Evolutionary conservation across 257 asterid genomes (phyloP).

Genomic region (Solanum sitiens): DNA sequence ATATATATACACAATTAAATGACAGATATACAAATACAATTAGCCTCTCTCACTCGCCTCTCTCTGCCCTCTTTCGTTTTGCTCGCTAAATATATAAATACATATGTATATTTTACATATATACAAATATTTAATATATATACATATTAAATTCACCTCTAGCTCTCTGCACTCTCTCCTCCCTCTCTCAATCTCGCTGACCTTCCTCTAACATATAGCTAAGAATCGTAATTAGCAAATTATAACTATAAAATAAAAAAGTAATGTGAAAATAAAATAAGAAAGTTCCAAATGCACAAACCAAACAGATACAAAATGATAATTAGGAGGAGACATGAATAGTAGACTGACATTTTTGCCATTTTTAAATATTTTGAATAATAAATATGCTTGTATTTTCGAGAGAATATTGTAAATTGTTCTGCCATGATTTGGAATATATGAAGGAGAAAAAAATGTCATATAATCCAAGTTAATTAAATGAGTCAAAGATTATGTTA

Average conservation of each 20-base stretch:
- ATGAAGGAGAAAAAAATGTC: neutral
- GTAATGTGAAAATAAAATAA: neutral
- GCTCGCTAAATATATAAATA: no score
- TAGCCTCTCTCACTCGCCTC: no score
- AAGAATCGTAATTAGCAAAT: neutral
- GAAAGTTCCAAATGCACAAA: neutral
- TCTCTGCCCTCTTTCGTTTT: no score
- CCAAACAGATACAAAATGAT: neutral
- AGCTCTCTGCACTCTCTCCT: no score
- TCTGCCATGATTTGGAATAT: neutral
- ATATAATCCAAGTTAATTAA: neutral
- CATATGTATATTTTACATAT: no score
- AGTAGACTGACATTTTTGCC: neutral
- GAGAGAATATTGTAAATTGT: neutral
- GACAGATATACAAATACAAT: no score
- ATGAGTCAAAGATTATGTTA: neutral
- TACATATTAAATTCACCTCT: neutral
- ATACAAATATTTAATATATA: no score
- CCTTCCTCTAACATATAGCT: neutral
- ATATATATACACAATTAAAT: no score
- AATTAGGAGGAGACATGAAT: neutral
- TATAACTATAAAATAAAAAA: neutral
- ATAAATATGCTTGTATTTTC: neutral
- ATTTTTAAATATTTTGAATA: neutral
- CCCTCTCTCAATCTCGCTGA: no score